phyloP scores from a whole-genome alignment of 108 stramenopile species.

The Asterionellopsis glacialis region DNA sequence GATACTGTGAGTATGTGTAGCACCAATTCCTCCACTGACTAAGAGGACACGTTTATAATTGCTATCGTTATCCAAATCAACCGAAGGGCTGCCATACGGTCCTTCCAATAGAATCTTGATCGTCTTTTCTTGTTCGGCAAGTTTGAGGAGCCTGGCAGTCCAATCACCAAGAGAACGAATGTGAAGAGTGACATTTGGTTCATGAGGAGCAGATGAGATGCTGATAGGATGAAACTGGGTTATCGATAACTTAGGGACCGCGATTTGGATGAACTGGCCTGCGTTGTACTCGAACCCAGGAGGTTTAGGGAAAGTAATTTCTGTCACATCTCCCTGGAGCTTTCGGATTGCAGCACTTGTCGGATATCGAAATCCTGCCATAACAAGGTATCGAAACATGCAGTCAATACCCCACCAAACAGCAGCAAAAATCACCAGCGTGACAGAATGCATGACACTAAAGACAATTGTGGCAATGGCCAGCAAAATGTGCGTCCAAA shows the following conservation, averaged over 20 bases:
- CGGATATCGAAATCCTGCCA: slow-evolving; percentile 2
- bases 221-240: slow-evolving; percentile 10
- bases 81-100: slow-evolving; percentile 2
- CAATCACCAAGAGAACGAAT: slow-evolving; percentile 5
- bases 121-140: background rate
- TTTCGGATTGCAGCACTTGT: background rate
- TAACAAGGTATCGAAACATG: slow-evolving; percentile 1
- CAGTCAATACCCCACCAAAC: slow-evolving; percentile 9
- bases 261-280: slow-evolving; percentile 11
- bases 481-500: background rate
- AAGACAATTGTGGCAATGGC: slow-evolving; percentile 6
- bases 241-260: background rate
- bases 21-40: slow-evolving; percentile 10
- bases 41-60: slow-evolving; percentile 3
- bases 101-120: slow-evolving; percentile 9
- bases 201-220: slow-evolving; percentile 10
- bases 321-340: background rate
- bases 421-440: background rate
- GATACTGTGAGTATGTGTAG: background rate
- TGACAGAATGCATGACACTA: background rate
- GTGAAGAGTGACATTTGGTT: slow-evolving; percentile 3
- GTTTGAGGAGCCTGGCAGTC: background rate
- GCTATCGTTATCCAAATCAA: slow-evolving; percentile 3
- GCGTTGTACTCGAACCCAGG: background rate
- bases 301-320: slow-evolving; percentile 9